These are phyloP conservation scores for Aspergillus haitiensis DNA, from an alignment of 495 filamentous ascomycete genomes.

Conservation along the genomic window DNA sequence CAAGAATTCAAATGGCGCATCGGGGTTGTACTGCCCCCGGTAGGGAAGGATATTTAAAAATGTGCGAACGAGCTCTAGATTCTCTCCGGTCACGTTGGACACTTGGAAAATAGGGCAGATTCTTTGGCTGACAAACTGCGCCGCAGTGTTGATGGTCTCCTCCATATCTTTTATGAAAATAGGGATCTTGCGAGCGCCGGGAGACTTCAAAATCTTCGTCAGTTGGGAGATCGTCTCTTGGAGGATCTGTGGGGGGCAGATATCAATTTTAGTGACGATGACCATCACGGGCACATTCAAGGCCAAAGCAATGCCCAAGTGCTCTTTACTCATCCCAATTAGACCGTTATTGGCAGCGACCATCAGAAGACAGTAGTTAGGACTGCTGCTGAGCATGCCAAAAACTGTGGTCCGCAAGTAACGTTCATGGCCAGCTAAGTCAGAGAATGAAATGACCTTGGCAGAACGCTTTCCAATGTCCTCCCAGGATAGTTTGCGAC, in stretches of 20 bases:
- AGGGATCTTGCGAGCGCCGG: slow-evolving; percentile 94
- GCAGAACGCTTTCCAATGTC: slow-evolving; percentile 93
- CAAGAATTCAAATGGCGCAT: slow-evolving; percentile 90
- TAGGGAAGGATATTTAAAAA: slow-evolving; percentile 96
- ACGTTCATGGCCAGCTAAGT: slow-evolving; percentile 91
- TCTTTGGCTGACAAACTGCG: slow-evolving; percentile 91
- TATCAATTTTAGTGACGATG: slow-evolving; percentile 98
- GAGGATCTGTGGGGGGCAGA: slow-evolving; percentile 93
- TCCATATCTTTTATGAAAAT: slow-evolving; percentile 91
- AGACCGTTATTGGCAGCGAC: slow-evolving; percentile 97
- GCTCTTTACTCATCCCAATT: slow-evolving; percentile 97
- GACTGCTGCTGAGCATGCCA: slow-evolving; percentile 88
- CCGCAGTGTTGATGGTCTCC: slow-evolving; percentile 91
- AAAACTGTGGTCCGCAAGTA: slow-evolving; percentile 97
- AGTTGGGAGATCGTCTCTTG: slow-evolving; percentile 93
- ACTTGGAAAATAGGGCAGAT: slow-evolving; percentile 98
- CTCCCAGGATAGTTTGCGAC: slow-evolving; percentile 91
- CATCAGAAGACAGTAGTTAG: slow-evolving; percentile 97
- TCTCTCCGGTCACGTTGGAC: slow-evolving; percentile 93
- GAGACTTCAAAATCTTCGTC: slow-evolving; percentile 86
- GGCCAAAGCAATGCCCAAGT: slow-evolving; percentile 91
- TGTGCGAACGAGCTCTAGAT: slow-evolving; percentile 74
- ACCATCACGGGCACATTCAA: slow-evolving; percentile 98
- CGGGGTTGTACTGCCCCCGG: slow-evolving; percentile 86
- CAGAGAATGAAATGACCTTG: slow-evolving; percentile 96